Evolutionary conservation across 1,284 basidiomycete species (phyloP).

Genomic region (Heterobasidion annosum): DNA sequence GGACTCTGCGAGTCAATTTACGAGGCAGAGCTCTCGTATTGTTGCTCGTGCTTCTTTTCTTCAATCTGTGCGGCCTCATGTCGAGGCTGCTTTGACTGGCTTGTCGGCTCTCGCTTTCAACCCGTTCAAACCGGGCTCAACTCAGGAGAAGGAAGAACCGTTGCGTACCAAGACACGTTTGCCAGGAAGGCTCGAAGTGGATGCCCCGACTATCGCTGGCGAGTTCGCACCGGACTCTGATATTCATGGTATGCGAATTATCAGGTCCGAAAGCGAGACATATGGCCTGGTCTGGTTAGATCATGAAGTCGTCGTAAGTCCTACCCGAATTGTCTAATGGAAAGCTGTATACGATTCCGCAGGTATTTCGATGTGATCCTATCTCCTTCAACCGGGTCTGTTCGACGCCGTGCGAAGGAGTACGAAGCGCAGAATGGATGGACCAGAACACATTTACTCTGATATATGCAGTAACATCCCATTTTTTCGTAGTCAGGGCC

Average conservation of each 20-base stretch:
- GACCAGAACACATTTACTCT: conserved; percentile 28
- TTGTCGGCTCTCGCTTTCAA: conserved; percentile 10
- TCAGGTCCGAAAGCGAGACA: conserved; percentile 17
- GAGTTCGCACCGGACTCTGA: conserved; percentile 19
- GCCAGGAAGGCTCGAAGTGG: conserved; percentile 11
- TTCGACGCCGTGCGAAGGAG: conserved; percentile 13
- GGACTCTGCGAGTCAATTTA: conserved; percentile 11
- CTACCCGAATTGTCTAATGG: neutral
- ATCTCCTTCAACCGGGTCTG: conserved; percentile 22
- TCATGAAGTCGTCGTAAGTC: conserved; percentile 31
- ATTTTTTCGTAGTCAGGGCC: neutral
- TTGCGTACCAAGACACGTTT: conserved; percentile 7
- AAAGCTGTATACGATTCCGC: neutral
- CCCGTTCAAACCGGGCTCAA: conserved; percentile 44
- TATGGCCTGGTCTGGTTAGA: conserved; percentile 37
- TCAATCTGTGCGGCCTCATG: neutral
- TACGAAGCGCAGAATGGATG: conserved; percentile 30
- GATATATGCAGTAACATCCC: conserved; percentile 27
- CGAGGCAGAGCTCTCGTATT: conserved; percentile 6
- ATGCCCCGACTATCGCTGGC: conserved; percentile 15
- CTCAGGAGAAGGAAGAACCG: conserved; percentile 29
- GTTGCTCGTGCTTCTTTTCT: conserved; percentile 1
- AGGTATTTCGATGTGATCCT: conserved; percentile 32
- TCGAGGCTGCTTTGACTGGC: neutral
- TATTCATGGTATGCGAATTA: conserved; percentile 24